Evolutionary conservation across 177 flowering plant genomes (phyloP), one percentile per base, ranked within the genome.

Genomic region (Vitis hybrid): DNA sequence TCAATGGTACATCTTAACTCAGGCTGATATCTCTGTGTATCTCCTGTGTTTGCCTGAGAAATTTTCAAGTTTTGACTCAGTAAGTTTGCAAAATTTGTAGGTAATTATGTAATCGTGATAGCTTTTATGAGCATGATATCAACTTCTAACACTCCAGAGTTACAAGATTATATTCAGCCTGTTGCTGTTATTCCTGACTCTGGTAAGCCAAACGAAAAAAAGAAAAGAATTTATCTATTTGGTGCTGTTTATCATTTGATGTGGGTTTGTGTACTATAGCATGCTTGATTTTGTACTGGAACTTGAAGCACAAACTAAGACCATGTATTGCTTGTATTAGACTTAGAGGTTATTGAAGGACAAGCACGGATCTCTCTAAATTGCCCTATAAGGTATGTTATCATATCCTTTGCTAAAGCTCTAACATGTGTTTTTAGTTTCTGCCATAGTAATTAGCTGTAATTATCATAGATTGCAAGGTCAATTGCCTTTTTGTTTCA

Each of bases 301-400:
- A 14, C 17, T 17, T 12, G 56, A 12, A 14, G 0, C 6, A 17
- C 15, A 54, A 54, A 12, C 17, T 54, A 54, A 14, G 56, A 12
- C 56, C 56, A 5, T 54, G 17, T 54, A 6, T 13, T 54, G n/a
- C 56, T 14, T 54, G 56, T 57, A 32, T 11, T 71, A 84, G 88
- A 86, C 82, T 69, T 79, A 56, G 91, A 88, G 72, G 49, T 88
- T 40, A 78, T 82, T 70, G 91, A 80, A 66, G 91, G 87, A n/a
- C 78, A 83, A 54, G 86, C 87, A 56, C 79, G 91, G 52, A 82
- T 88, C 73, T 84, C 89, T 30, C 80, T 88, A 4, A 88, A 83
- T 65, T 88, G 89, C 67, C 91, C 91, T 18, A 83, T 88, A 72
- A 88, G 91, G 91, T 87, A 69, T 62, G 64, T 10, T 18, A 54